Evolutionary conservation across 2,329 filamentous ascomycete genomes (phyloP), one percentile per base, ranked within the genome.

Genomic region (Orbilia blumenaviensis): DNA sequence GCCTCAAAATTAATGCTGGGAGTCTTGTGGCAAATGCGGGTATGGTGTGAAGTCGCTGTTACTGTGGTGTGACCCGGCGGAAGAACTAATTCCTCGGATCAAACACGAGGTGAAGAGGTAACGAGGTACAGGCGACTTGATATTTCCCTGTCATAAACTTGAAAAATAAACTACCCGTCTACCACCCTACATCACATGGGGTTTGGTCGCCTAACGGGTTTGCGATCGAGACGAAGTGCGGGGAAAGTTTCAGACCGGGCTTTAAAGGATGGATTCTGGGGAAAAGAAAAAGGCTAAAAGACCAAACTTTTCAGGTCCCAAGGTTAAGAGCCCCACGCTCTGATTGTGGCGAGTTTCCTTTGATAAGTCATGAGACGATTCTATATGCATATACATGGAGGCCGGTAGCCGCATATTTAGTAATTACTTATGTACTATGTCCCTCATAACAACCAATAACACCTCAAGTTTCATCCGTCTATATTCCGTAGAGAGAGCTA

Each of bases 201-300:
- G 46, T 16, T 18, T 18, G 29, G 27, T 54, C 29, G 27, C 27
- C 27, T 54, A 27, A 21, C 7, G n/a, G 7, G 21, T 16, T 56
- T 23, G 32, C 1, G 9, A 56, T 56, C 52, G 52, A 56, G 52
- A 56, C 52, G 48, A 54, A 34, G 27, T 54, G 48, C 48, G 48
- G 48, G 48, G 25, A 34, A 50, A 7, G 48, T 54, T 54, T 34
- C 48, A 54, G 48, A 21, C 48, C 27, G 7, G 1, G 27, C 27
- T 18, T 38, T 38, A n/a, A 3, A 9, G 21, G 2, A 56, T 8
- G 18, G 32, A 36, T 38, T 38, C 32, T 38, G 29, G 52, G 52
- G 52, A 56, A 38, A 56, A 34, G 32, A 38, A 56, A 56, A 32
- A 21, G 10, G 6, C 36, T 18, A 32, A n/a, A n/a, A n/a, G n/a